These are phyloP conservation scores for Mucuna pruriens DNA, from an alignment of 306 rosid species.

Conservation along the genomic window DNA sequence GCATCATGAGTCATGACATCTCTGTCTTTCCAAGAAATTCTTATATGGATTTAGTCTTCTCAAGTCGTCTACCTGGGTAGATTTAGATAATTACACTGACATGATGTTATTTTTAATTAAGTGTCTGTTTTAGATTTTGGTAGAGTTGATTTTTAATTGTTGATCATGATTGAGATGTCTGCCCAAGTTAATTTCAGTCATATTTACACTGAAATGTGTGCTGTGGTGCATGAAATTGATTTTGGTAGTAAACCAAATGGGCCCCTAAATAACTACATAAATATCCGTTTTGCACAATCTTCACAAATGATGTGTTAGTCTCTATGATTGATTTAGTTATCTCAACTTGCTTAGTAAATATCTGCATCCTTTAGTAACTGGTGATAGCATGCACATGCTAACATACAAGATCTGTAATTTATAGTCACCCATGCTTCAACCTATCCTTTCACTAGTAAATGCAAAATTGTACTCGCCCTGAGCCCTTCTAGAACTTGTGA, in stretches of 20 bases:
- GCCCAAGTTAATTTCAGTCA: not conserved
- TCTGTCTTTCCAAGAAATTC: not conserved
- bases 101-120: not conserved
- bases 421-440: conserved; percentile 2
- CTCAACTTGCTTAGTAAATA: not conserved
- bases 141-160: not conserved
- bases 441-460: not conserved
- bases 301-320: not conserved
- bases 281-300: not conserved
- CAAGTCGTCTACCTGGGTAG: no score
- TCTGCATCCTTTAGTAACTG: not conserved
- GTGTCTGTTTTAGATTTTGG: not conserved
- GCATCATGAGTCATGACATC: conserved; percentile 10
- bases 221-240: not conserved
- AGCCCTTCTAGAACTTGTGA: not conserved
- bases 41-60: not conserved
- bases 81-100: no score
- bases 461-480: not conserved
- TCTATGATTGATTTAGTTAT: not conserved
- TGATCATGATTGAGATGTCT: not conserved
- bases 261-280: not conserved
- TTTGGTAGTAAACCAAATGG: not conserved
- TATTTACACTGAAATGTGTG: not conserved
- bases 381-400: not conserved
- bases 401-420: not conserved